Evolutionary conservation across 768 basidiomycete genomes (phyloP).

Genomic region (Galerina sulciceps): DNA sequence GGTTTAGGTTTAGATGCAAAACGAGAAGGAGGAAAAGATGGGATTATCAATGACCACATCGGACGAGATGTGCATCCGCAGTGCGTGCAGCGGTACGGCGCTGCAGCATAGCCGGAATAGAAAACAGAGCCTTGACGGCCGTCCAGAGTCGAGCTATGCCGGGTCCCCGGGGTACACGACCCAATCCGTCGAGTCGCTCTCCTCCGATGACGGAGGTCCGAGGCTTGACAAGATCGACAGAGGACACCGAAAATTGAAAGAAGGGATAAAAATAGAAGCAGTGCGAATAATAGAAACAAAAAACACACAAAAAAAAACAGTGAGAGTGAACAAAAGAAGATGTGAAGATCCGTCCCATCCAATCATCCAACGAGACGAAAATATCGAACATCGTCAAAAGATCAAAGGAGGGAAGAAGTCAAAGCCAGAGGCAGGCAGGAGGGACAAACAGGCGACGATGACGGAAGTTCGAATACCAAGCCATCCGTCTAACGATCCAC

Average conservation of each 20-base stretch:
- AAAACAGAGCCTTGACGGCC: background rate
- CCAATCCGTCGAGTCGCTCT: background rate
- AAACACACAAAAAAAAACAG: background rate
- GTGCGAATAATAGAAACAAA: background rate
- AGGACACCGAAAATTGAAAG: no score
- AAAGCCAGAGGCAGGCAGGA: no score
- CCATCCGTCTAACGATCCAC: background rate
- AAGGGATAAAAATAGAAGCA: no score
- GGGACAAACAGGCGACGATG: background rate
- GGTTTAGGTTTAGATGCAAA: slow-evolving; percentile 3
- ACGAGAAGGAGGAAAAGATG: background rate
- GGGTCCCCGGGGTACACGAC: background rate
- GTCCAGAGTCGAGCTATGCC: no score
- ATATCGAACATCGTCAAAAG: background rate
- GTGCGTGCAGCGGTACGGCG: background rate
- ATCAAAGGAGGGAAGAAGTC: background rate
- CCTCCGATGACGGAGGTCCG: no score
- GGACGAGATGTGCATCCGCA: background rate
- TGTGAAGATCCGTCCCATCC: background rate
- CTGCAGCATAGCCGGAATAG: background rate
- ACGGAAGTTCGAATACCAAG: background rate
- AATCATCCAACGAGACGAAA: background rate
- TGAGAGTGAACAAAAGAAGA: background rate
- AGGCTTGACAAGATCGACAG: no score
- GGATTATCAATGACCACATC: background rate